Conservation (phyloP, 352 stramenopile species). For the Saprolegnia parasitica region DNA sequence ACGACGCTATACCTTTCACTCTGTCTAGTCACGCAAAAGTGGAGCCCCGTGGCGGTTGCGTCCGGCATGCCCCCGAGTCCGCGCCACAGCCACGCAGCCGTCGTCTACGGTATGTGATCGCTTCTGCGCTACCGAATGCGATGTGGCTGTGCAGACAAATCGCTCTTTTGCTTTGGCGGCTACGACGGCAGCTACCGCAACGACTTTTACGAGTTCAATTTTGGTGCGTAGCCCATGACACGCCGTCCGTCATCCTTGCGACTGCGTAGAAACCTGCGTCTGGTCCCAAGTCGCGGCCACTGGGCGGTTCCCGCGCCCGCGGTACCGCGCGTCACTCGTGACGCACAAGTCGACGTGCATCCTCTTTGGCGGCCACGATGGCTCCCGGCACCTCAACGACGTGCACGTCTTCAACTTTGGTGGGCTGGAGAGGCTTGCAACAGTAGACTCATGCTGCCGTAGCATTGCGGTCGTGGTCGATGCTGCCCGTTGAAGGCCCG, state of each 20-base stretch:
- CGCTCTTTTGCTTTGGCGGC: constrained; percentile 88
- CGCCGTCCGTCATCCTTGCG: constrained; percentile 6
- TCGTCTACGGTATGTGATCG: constrained; percentile 62
- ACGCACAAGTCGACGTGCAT: constrained; percentile 91
- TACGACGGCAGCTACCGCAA: constrained; percentile 94
- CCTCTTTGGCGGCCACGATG: constrained; percentile 96
- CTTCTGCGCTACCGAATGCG: neutral
- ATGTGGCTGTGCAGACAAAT: constrained; percentile 45
- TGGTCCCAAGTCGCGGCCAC: constrained; percentile 85
- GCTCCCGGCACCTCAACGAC: constrained; percentile 95
- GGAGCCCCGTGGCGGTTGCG: constrained; percentile 64
- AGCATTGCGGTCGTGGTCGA: constrained; percentile 84
- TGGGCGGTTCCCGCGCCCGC: constrained; percentile 58
- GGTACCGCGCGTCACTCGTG: constrained; percentile 88
- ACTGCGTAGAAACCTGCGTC: constrained; percentile 53
- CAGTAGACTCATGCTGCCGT: neutral
- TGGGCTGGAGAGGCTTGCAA: constrained; percentile 16
- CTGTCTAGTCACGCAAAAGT: constrained; percentile 68
- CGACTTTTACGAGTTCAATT: constrained; percentile 97
- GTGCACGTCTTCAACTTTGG: constrained; percentile 97
- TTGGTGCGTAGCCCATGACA: constrained; percentile 38
- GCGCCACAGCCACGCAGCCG: constrained; percentile 94
- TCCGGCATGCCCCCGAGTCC: constrained; percentile 86
- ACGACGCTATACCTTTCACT: neutral
- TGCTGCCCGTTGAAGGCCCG: constrained; percentile 83